Evolutionary conservation across 306 rosid species (phyloP).

Genomic region (Pterocarpus macrocarpus): DNA sequence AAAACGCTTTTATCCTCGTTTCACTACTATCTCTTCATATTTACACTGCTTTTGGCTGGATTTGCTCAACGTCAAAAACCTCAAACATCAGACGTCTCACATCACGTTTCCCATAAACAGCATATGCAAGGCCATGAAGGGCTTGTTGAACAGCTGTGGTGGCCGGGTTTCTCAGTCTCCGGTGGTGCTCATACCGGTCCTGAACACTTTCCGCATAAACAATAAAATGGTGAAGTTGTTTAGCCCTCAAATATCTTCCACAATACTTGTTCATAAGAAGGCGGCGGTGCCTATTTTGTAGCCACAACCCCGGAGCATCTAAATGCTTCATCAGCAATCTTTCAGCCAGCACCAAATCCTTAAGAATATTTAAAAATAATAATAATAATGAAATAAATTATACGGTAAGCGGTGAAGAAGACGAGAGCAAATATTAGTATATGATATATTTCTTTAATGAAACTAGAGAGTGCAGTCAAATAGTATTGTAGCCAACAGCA

Average conservation of each 20-base stretch:
- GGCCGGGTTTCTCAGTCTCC: conserved; percentile 70
- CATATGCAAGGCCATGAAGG: conserved; percentile 77
- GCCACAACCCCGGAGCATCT: conserved; percentile 87
- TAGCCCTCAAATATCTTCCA: conserved; percentile 76
- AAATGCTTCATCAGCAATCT: conserved; percentile 89
- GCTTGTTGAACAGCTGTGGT: conserved; percentile 83
- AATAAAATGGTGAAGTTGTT: conserved; percentile 66
- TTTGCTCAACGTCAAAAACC: conserved; percentile 84
- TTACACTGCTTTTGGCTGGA: conserved; percentile 67
- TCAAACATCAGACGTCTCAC: conserved; percentile 86
- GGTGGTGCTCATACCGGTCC: conserved; percentile 63
- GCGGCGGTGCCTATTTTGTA: conserved; percentile 80
- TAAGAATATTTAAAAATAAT: background rate
- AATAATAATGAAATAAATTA: background rate
- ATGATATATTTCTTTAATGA: background rate
- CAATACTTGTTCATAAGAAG: conserved; percentile 82
- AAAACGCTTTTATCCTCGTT: conserved; percentile 35
- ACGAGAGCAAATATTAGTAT: background rate
- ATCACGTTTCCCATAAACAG: conserved; percentile 82
- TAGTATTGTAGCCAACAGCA: conserved; percentile 5
- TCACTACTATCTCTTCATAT: conserved; percentile 33
- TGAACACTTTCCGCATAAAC: conserved; percentile 65
- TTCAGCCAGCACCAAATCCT: conserved; percentile 93
- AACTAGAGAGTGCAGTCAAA: conserved; percentile 13
- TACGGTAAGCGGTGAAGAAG: background rate